A percentile compares a stretch with the other conserved stretches of the same genome.
Evolutionary conservation across 2,329 filamentous ascomycete species (phyloP).

Genomic region (Rutstroemia sp.): DNA sequence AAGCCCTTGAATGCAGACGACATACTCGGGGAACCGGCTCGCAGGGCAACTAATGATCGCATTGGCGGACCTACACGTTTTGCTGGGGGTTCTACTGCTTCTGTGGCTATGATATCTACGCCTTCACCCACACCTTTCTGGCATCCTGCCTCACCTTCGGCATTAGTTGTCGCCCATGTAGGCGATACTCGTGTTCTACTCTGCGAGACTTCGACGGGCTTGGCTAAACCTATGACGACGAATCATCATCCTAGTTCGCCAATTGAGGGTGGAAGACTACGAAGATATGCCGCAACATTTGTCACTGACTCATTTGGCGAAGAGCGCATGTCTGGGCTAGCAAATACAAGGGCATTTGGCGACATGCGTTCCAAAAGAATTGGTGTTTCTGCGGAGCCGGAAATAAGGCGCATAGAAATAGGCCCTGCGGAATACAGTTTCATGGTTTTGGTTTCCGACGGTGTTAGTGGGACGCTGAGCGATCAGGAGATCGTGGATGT

Average conservation of each 20-base stretch:
- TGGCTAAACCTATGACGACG: conserved; percentile 72
- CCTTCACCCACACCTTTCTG: conserved; percentile 89
- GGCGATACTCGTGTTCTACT: conserved; percentile 89
- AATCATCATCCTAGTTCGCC: conserved; percentile 92
- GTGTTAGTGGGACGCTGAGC: conserved; percentile 74
- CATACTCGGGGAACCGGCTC: conserved; percentile 60
- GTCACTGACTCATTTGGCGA: conserved; percentile 96
- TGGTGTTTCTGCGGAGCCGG: conserved; percentile 89
- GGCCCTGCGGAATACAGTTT: conserved; percentile 82
- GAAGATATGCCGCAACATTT: conserved; percentile 79
- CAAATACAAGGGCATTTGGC: conserved; percentile 90
- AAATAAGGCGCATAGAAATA: conserved; percentile 73
- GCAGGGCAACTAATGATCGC: conserved; percentile 44
- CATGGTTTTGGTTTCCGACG: conserved; percentile 80
- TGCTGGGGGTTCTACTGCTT: conserved; percentile 89
- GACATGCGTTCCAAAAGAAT: conserved; percentile 89
- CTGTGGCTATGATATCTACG: conserved; percentile 83
- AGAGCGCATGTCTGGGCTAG: conserved; percentile 86
- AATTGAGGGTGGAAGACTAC: conserved; percentile 71
- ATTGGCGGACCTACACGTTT: conserved; percentile 76
- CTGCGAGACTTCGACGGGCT: conserved; percentile 77
- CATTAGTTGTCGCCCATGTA: conserved; percentile 80
- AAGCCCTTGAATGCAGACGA: conserved; percentile 78
- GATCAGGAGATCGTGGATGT: conserved; percentile 97
- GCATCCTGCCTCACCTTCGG: conserved; percentile 81